Base-by-base conservation (phyloP, 805 yeast genomes). In the Kregervanrija fluxuum region DNA sequence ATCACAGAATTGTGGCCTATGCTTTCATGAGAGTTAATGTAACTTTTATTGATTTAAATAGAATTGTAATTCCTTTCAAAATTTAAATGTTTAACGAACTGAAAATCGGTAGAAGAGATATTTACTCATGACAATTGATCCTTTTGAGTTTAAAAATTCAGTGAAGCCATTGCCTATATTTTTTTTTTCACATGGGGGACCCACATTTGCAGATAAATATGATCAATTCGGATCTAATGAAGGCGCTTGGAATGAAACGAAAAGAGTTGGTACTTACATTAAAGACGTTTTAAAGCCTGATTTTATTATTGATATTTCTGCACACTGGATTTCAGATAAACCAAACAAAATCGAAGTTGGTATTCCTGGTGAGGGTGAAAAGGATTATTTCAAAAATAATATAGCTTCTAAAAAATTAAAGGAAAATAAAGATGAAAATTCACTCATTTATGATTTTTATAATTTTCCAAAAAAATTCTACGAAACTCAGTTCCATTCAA, bases 161-260 rank as follows among this genome's bases (percentile, higher is more conserved):
- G 59, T 56, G n/a, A 28, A 54, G 48, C 48, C 60, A 6, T 37
- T 52, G 31, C 90, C 91, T 3, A 74, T 78, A 0, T 81, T 64
- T 57, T 85, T 83, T 60, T 57, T 83, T 37, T 77, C 85, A 14
- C 91, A 85, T 62, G 91, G 91, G 4, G 90, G 89, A 1, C 91
- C 91, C 3, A 78, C 83, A 2, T 82, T 85, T 58, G 74, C 82
- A 70, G 79, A 80, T 53, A 56, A 66, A 30, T 65, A 69, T n/a
- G 70, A 65, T 38, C 67, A 62, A 14, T 65, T 66, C 37, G 76
- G 76, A 13, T 75, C 81, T 31, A 70, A 73, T 44, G 42, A 43
- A 5, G 85, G 85, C 4, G 88, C 89, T 0, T 81, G 73, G 66
- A 64, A 67, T 16, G 64, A 64, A 5, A 67, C 78, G 11, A 60